phyloP scores from a whole-genome alignment of 805 yeast species.

The Blastobotrys americana region DNA sequence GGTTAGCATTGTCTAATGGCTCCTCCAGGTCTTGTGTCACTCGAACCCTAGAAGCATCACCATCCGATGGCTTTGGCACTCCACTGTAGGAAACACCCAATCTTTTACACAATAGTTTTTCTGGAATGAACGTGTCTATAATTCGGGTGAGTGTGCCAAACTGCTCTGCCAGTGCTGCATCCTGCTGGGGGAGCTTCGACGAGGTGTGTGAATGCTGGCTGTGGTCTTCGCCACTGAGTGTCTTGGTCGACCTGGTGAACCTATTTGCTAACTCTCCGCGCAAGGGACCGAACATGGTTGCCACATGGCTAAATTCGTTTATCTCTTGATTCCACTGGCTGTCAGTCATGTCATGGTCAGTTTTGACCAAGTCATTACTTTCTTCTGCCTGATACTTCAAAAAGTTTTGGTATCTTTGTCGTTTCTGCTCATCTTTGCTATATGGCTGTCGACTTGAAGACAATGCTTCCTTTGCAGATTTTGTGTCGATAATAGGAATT shows the following conservation, averaged over 20 bases:
- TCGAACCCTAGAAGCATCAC: not conserved
- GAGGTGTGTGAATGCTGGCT: conserved; percentile 4
- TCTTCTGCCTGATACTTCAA: not conserved
- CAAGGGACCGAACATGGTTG: conserved; percentile 22
- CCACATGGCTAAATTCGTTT: conserved; percentile 9
- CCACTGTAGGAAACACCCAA: conserved; percentile 18
- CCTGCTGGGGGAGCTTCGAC: no score
- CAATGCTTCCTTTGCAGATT: not conserved
- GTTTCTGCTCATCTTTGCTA: not conserved
- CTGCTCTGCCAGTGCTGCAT: conserved; percentile 20
- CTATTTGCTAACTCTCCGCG: conserved; percentile 22
- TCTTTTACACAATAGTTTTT: conserved; percentile 23
- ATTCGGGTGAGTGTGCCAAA: conserved; percentile 23
- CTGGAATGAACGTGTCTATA: conserved; percentile 18
- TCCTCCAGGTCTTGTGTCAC: not conserved
- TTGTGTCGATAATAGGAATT: not conserved
- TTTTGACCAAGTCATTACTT: not conserved
- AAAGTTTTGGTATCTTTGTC: not conserved
- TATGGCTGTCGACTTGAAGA: not conserved
- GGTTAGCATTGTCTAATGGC: not conserved
- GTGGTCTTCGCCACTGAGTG: not conserved
- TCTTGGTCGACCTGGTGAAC: conserved; percentile 17
- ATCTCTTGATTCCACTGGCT: not conserved
- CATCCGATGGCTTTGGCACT: not conserved
- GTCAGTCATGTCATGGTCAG: not conserved